Evolutionary conservation across 345 rosid species (phyloP).

Genomic region (Pugionium cornutum): DNA sequence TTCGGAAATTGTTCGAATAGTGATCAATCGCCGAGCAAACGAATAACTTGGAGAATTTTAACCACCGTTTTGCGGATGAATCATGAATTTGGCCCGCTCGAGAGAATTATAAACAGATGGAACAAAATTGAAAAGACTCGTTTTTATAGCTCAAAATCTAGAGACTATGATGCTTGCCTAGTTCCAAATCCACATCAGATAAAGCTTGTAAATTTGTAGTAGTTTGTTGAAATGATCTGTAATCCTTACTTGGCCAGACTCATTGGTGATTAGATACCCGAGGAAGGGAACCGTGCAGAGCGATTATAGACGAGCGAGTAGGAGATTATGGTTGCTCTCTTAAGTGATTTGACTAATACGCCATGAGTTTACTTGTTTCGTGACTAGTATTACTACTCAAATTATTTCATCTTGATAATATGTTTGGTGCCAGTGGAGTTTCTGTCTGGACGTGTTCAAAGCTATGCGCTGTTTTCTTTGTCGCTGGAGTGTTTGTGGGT

Average conservation of each 20-base stretch:
- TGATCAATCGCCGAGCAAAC: too few species aligned
- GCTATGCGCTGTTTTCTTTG: slow-evolving; percentile 73
- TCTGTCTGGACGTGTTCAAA: slow-evolving; percentile 77
- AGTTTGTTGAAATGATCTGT: slow-evolving; percentile 2
- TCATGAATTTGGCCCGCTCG: not conserved
- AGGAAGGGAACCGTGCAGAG: not conserved
- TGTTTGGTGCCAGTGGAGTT: slow-evolving; percentile 52
- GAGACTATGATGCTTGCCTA: not conserved
- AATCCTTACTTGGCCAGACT: slow-evolving; percentile 7
- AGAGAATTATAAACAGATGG: too few species aligned
- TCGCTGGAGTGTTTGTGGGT: slow-evolving; percentile 76
- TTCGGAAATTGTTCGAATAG: too few species aligned
- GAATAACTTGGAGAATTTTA: too few species aligned
- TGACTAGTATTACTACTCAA: not conserved
- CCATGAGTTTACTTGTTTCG: not conserved
- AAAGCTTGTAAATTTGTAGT: slow-evolving; percentile 19
- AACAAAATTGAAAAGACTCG: not conserved
- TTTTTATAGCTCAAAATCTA: slow-evolving; percentile 6
- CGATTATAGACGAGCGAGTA: not conserved
- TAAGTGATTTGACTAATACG: not conserved
- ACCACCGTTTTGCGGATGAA: not conserved
- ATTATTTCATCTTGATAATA: not conserved
- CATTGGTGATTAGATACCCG: not conserved
- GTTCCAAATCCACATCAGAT: not conserved
- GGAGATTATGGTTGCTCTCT: not conserved